Conservation (phyloP, 148 eudicot species). For the Nepenthes gracilis region DNA sequence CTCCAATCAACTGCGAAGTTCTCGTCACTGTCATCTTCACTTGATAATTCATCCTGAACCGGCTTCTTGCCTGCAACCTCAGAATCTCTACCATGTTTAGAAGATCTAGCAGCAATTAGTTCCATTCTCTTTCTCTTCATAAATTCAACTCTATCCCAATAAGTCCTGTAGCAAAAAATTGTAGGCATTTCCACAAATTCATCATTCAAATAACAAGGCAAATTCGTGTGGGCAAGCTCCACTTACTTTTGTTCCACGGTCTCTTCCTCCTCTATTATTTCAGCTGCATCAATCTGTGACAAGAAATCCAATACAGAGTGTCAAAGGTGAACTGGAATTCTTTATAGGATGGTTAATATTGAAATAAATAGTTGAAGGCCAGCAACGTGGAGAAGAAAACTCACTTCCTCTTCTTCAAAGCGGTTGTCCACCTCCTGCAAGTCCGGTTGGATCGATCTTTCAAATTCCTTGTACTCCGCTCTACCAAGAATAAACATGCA, state of each 20-base stretch:
- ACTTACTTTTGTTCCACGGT: conserved; percentile 70
- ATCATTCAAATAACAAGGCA: neutral
- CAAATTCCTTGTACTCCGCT: conserved; percentile 93
- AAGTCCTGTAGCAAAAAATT: conserved; percentile 27
- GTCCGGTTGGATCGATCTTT: conserved; percentile 73
- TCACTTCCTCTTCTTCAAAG: conserved; percentile 89
- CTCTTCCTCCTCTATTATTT: conserved; percentile 82
- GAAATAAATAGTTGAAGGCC: neutral
- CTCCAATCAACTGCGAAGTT: conserved; percentile 79
- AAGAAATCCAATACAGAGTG: neutral
- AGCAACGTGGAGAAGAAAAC: neutral
- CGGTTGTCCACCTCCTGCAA: conserved; percentile 84
- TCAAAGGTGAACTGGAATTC: neutral
- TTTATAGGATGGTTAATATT: neutral
- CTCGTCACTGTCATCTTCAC: conserved; percentile 65
- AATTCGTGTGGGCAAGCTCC: neutral
- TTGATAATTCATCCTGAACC: conserved; percentile 54
- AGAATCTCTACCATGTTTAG: conserved; percentile 19
- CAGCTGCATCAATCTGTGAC: conserved; percentile 88
- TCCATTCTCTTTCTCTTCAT: conserved; percentile 69
- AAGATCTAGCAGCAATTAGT: conserved; percentile 46
- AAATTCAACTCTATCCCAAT: conserved; percentile 58
- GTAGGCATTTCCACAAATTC: neutral
- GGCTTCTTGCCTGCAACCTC: conserved; percentile 25
- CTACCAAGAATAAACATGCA: conserved; percentile 22